Conservation (phyloP, 108 stramenopile species). For the Epithemia pelagica region DNA sequence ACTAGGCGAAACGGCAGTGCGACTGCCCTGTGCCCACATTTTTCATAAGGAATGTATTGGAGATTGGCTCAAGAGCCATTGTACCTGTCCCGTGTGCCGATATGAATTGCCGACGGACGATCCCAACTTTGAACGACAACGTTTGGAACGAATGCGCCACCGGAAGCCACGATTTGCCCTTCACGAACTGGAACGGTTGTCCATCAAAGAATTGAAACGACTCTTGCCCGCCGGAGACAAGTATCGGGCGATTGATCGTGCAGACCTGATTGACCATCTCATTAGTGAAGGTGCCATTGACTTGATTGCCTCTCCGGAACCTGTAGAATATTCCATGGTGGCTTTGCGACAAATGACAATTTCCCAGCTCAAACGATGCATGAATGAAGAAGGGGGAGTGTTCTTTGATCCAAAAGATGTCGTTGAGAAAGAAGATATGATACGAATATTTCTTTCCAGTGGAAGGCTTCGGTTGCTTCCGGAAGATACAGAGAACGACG, state of each 20-base stretch:
- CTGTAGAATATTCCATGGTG: conserved; percentile 33
- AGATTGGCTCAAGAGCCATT: conserved; percentile 61
- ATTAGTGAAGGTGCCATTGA: conserved; percentile 31
- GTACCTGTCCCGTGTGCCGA: conserved; percentile 76
- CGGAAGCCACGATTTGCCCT: conserved; percentile 56
- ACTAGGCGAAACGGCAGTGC: conserved; percentile 26
- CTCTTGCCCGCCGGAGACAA: conserved; percentile 8
- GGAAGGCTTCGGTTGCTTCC: conserved; percentile 32
- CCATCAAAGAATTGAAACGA: conserved; percentile 28
- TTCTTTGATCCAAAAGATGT: conserved; percentile 52
- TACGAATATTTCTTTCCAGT: conserved; percentile 44
- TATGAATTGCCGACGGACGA: conserved; percentile 71
- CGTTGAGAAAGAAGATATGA: conserved; percentile 65
- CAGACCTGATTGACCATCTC: conserved; percentile 40
- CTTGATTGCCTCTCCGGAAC: conserved; percentile 45
- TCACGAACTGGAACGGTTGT: conserved; percentile 54
- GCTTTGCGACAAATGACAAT: conserved; percentile 31
- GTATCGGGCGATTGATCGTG: conserved; percentile 27
- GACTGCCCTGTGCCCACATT: conserved; percentile 71
- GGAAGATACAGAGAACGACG: conserved; percentile 11
- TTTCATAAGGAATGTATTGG: conserved; percentile 42
- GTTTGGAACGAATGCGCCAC: conserved; percentile 53
- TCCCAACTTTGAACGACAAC: conserved; percentile 54
- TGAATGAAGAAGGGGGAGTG: conserved; percentile 51
- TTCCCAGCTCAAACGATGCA: conserved; percentile 27